Percentiles rank a stretch among this genome's conserved stretches.
phyloP scores from a whole-genome alignment of 306 rosid genomes.

The Trifolium subterraneum region DNA sequence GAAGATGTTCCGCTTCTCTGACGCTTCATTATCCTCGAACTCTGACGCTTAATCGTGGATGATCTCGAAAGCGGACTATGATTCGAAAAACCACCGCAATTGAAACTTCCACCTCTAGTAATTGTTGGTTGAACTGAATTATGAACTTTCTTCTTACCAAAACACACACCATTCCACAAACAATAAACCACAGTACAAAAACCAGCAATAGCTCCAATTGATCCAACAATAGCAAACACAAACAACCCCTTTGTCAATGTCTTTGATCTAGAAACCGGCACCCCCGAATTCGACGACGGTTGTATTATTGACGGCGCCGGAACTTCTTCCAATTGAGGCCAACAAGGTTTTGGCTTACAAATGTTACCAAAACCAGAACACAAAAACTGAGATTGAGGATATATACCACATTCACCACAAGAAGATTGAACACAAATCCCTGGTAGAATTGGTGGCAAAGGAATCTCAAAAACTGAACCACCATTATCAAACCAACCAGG shows the following conservation, averaged over 20 bases:
- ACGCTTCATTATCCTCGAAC: constrained; percentile 86
- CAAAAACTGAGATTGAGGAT: constrained; percentile 55
- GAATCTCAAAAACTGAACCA: constrained; percentile 43
- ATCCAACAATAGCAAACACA: constrained; percentile 84
- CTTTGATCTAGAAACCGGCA: constrained; percentile 42
- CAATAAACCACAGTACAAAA: constrained; percentile 72
- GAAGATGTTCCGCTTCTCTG: constrained; percentile 96
- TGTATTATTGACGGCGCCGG: constrained; percentile 15
- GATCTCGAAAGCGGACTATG: constrained; percentile 79
- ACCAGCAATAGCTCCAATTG: constrained; percentile 74
- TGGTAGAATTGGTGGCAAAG: constrained; percentile 72
- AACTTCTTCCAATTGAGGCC: constrained; percentile 19
- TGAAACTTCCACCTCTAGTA: constrained; percentile 74
- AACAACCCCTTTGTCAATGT: constrained; percentile 66
- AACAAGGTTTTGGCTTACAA: constrained; percentile 60
- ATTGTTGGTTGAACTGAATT: constrained; percentile 94
- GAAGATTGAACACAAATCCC: constrained; percentile 78
- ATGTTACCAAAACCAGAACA: constrained; percentile 66
- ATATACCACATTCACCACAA: constrained; percentile 66
- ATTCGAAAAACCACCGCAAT: constrained; percentile 48
- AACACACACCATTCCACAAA: constrained; percentile 86
- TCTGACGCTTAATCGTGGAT: constrained; percentile 73
- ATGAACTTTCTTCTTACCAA: constrained; percentile 83
- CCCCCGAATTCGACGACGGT: not conserved
- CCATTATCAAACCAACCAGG: constrained; percentile 64